Percentiles rank a stretch among this genome's conserved stretches.
Conservation (phyloP, 140 eudicot genomes). For the Stevia rebaudiana region DNA sequence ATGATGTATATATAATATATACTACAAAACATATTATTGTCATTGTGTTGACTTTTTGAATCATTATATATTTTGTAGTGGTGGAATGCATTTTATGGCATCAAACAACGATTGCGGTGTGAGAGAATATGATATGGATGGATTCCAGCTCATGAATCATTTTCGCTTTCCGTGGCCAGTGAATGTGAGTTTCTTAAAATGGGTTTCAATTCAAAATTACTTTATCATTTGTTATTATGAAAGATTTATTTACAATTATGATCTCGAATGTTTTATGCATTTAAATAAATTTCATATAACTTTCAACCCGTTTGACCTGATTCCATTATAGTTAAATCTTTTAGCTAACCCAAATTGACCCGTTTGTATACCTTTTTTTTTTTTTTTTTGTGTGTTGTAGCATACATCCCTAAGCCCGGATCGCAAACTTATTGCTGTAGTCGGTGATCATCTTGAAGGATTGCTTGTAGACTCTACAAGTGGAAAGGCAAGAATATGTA, state of each 20-base stretch:
- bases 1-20: neutral
- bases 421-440: constrained; percentile 61
- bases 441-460: constrained; percentile 77
- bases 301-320: neutral
- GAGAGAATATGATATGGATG: constrained; percentile 82
- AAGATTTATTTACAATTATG: neutral
- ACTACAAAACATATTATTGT: neutral
- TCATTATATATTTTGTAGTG: constrained; percentile 31
- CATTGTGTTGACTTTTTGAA: neutral
- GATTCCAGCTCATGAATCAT: constrained; percentile 59
- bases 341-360: neutral
- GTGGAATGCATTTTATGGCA: constrained; percentile 63
- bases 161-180: constrained; percentile 89
- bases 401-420: constrained; percentile 89
- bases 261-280: neutral
- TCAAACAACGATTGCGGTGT: constrained; percentile 82
- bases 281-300: neutral
- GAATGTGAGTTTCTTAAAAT: constrained; percentile 48
- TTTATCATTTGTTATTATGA: neutral
- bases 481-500: constrained; percentile 57
- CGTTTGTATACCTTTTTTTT: neutral
- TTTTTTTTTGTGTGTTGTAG: constrained; percentile 40
- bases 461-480: constrained; percentile 62
- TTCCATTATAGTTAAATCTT: neutral
- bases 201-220: neutral